Conservation (phyloP, 441 rosid species). For the Populus hybrid region DNA sequence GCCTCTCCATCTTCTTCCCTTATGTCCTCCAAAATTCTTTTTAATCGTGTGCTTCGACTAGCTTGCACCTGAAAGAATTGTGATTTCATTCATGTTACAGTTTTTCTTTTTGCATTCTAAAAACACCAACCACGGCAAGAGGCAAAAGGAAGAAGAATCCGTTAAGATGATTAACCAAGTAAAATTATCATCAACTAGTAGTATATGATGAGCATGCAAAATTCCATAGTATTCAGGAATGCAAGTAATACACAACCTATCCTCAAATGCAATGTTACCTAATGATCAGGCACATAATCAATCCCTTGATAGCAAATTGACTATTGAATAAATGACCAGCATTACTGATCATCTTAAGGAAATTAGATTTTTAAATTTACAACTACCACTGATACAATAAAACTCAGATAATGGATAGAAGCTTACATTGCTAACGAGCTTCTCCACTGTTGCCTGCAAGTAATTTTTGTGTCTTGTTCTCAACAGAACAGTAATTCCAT, state of each 20-base stretch:
- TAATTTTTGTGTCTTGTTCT: constrained; percentile 93
- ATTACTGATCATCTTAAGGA: too few species aligned
- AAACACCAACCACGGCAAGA: not conserved
- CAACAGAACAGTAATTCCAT: constrained; percentile 76
- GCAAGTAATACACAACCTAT: too few species aligned
- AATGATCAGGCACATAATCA: too few species aligned
- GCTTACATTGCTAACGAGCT: constrained; percentile 83
- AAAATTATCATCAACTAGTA: not conserved
- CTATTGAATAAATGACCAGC: not conserved
- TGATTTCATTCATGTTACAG: not conserved
- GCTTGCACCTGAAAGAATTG: constrained; percentile 59
- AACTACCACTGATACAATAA: not conserved
- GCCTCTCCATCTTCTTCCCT: constrained; percentile 89
- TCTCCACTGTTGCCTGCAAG: constrained; percentile 85
- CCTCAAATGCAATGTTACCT: not conserved
- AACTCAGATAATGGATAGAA: not conserved
- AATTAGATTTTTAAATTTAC: not conserved
- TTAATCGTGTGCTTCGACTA: constrained; percentile 62
- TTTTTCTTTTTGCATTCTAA: not conserved
- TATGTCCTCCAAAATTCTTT: constrained; percentile 84
- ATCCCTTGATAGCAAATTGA: not conserved
- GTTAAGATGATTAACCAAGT: not conserved
- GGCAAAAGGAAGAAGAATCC: not conserved
- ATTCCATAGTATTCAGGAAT: not conserved
- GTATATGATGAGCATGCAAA: not conserved